These are phyloP conservation scores for Stephanocyclus meneghinianus DNA, from an alignment of 352 stramenopile species.

Conservation along the genomic window DNA sequence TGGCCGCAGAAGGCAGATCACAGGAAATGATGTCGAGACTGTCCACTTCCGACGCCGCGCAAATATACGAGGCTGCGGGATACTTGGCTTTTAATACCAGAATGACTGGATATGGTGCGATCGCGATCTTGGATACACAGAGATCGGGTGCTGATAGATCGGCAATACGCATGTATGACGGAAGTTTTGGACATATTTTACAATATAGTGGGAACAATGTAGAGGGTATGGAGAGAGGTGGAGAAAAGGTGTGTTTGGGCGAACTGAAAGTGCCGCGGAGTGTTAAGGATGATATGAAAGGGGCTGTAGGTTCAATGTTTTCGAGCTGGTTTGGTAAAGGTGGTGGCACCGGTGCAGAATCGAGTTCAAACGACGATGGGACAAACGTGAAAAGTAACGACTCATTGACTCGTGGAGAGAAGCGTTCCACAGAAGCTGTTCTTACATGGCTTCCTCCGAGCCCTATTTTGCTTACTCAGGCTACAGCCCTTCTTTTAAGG, in stretches of 20 bases:
- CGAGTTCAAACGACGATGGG: not conserved
- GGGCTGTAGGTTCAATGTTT: constrained; percentile 36
- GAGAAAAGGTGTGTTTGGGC: constrained; percentile 37
- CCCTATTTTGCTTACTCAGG: constrained; percentile 63
- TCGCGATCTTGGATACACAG: constrained; percentile 70
- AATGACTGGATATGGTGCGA: constrained; percentile 70
- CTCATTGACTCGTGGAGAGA: constrained; percentile 2
- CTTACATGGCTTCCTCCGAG: constrained; percentile 79
- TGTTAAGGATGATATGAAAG: constrained; percentile 35
- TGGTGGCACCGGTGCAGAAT: not conserved
- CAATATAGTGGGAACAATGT: constrained; percentile 70
- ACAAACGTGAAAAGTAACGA: constrained; percentile 1
- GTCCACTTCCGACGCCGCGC: constrained; percentile 63
- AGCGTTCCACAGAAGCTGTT: constrained; percentile 61
- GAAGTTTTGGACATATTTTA: constrained; percentile 63
- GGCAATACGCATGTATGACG: constrained; percentile 73
- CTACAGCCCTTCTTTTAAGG: constrained; percentile 73
- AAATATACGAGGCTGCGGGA: constrained; percentile 67
- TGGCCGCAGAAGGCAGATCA: constrained; percentile 65
- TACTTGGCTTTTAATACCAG: constrained; percentile 72
- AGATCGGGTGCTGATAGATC: constrained; percentile 57
- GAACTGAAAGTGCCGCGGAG: constrained; percentile 34
- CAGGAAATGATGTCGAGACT: constrained; percentile 75
- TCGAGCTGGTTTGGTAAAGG: constrained; percentile 38
- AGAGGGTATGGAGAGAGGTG: constrained; percentile 32